Base-by-base conservation (phyloP, 2,329 filamentous ascomycete genomes). In the Colletotrichum sp. region DNA sequence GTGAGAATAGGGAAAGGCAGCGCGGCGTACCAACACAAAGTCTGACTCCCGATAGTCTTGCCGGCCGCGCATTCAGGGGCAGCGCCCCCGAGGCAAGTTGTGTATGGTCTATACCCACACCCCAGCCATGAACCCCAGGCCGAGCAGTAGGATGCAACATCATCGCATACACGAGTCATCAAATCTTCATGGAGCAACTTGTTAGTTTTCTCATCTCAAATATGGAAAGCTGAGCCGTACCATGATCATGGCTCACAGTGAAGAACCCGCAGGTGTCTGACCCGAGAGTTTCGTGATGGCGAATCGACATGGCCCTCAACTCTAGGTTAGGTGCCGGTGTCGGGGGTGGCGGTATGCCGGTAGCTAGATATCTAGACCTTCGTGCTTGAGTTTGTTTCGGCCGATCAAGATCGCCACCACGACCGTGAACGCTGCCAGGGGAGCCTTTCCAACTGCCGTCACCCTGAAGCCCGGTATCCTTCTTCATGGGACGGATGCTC, bases 211-310 rank as follows among this genome's bases (percentile, higher is more conserved):
- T 10, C 18, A 52, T 52, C 10, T 52, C n/a, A 48, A 48, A 52
- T 5, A 7, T 52, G 10, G 43, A 9, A 52, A 21, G n/a, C n/a
- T 8, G 43, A 52, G 43, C 43, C 10, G 10, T 52, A 70, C 67
- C 36, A 10, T 60, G 34, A 4, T 75, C 70, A 15, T 63, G 36
- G 12, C 26, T 18, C 55, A 36, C 10, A 58, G 57, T 73, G 28
- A 57, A 75, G 63, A 64, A 75, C 8, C 73, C 73, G 38, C 73
- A 75, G 34, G 94, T 96, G 76, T 92, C 93, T 70, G 93, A 88
- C 72, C 94, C 94, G 13, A 70, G 58, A 9, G 36, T 30, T n/a
- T 61, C 58, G 3, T 52, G 38, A 12, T 63, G 30, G 2, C 16
- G 26, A 28, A 32, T 18, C 15, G 24, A 30, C 24, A 43, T 24